Evolutionary conservation across 352 stramenopile genomes (phyloP).

Genomic region (Globisporangium okanoganense): DNA sequence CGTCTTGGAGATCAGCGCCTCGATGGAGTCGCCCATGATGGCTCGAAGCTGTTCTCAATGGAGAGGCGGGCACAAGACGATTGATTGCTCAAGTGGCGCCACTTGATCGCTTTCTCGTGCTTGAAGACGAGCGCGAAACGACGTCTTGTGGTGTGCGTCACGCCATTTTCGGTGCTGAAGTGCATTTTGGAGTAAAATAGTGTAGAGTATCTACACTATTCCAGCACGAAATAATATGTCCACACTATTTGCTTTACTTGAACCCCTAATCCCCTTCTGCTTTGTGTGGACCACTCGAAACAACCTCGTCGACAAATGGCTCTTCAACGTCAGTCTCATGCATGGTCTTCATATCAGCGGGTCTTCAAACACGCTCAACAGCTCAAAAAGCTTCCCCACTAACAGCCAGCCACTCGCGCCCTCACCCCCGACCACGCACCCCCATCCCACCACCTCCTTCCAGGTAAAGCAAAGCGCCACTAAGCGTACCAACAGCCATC

Average conservation of each 20-base stretch:
- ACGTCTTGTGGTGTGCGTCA: conserved; percentile 5
- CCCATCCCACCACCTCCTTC: neutral
- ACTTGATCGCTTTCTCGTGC: neutral
- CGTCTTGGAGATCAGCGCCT: conserved; percentile 70
- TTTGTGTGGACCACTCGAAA: neutral
- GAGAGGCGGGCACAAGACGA: no score
- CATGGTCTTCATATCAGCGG: conserved; percentile 2
- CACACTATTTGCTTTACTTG: neutral
- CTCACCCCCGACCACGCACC: neutral
- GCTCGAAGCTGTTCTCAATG: neutral
- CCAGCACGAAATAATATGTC: no score
- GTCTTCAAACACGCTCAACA: neutral
- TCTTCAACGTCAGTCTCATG: neutral
- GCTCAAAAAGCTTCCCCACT: neutral
- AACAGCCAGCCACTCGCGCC: neutral
- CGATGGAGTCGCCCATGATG: conserved; percentile 52
- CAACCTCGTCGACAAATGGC: neutral
- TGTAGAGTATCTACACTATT: no score
- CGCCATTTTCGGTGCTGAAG: neutral
- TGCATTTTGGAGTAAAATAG: no score
- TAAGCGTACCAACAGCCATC: neutral
- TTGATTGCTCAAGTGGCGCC: neutral
- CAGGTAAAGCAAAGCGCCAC: neutral
- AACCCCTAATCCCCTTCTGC: conserved; percentile 1
- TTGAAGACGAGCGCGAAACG: conserved; percentile 1